Evolutionary conservation across 306 rosid genomes (phyloP).

Genomic region (Gastrolobium villosum): DNA sequence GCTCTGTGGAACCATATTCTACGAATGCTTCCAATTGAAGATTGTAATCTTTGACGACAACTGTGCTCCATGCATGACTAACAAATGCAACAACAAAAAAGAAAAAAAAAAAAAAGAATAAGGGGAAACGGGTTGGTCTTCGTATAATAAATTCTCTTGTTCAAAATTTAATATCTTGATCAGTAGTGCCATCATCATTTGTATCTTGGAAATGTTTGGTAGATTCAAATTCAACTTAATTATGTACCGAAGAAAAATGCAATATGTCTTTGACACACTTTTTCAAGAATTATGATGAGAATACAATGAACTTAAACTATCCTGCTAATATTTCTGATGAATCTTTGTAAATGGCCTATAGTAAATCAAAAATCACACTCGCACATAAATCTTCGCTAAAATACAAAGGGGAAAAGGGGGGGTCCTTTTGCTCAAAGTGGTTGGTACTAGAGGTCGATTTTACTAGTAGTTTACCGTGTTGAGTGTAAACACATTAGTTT

Average conservation of each 20-base stretch:
- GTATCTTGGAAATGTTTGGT: conserved; percentile 37
- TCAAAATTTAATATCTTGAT: neutral
- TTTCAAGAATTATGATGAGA: conserved; percentile 7
- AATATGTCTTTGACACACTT: conserved; percentile 26
- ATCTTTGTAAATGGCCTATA: conserved; percentile 21
- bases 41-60: conserved; percentile 50
- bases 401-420: neutral
- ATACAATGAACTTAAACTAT: conserved; percentile 39
- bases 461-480: neutral
- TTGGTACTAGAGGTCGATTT: conserved; percentile 6
- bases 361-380: conserved; percentile 19
- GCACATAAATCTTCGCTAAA: neutral
- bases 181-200: conserved; percentile 38
- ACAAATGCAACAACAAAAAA: conserved; percentile 1
- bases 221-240: conserved; percentile 12
- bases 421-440: conserved; percentile 26
- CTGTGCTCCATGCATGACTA: conserved; percentile 56
- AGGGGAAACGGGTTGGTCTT: conserved; percentile 30
- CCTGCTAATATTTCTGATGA: conserved; percentile 1
- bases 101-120: neutral
- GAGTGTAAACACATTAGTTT: conserved; percentile 5
- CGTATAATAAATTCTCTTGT: conserved; percentile 24
- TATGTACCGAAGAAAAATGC: neutral
- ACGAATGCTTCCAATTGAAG: conserved; percentile 41
- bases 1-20: conserved; percentile 41